Base-by-base conservation (phyloP, 2,329 filamentous ascomycete species). In the Paraconiothyrium sp. region DNA sequence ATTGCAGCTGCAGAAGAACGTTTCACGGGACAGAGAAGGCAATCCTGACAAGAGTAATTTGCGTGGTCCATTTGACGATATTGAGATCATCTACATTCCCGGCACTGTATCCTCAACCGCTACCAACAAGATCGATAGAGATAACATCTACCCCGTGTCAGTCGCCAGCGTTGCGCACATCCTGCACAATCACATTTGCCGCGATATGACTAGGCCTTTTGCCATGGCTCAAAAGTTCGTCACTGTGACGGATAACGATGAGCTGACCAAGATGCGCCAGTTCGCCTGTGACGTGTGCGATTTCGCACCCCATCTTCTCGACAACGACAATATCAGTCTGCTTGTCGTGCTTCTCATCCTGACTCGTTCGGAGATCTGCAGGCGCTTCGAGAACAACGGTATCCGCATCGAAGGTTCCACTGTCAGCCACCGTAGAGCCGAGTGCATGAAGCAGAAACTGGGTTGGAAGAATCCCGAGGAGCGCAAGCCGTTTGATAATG, bases 371-470 rank as follows among this genome's bases (percentile, higher is more conserved):
- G 76, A 78, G 56, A 72, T 76, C 57, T 77, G 74, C 51, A 66
- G 66, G 20, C 75, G 75, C 10, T 78, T 77, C 59, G 70, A 75
- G 24, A 69, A 75, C 51, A 77, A 76, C 24, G 76, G 76, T 20
- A 78, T 78, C 44, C 75, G 76, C 35, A 76, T 78, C 37, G 76
- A 78, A 57, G 76, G 76, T 20, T 78, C 75, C 5, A 78, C 76
- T 9, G 76, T 78, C 57, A 74, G 71, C 47, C 76, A 78, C 48
- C 72, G 76, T n/a, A 74, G 76, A 27, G 69, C 75, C 3, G 76
- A 78, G 49, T 77, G 75, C 64, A 75, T 78, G 72, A 78, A 78
- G 64, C 71, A 74, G 52, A 76, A 76, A 59, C 66, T 78, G 50
- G 74, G 74, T 20, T 78, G 75, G 75, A 74, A 65, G 58, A 71